Evolutionary conservation across 2,329 filamentous ascomycete species (phyloP).

Genomic region (Aspergillus bombycis): DNA sequence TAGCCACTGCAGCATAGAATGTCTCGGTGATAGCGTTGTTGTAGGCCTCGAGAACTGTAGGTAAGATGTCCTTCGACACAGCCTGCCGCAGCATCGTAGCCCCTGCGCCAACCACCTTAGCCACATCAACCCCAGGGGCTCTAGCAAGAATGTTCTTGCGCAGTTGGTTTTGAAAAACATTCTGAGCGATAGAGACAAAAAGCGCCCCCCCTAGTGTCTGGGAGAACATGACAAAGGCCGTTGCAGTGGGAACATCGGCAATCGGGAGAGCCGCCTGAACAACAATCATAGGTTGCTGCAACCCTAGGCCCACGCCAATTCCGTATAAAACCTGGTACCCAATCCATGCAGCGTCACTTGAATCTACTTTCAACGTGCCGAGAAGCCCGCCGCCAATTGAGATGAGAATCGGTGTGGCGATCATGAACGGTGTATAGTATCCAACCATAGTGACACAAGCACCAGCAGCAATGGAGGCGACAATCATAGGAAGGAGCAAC

Average conservation of each 20-base stretch:
- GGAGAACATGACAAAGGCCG: constrained; percentile 39
- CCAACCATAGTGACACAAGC: constrained; percentile 35
- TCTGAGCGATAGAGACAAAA: constrained; percentile 36
- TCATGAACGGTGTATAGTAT: constrained; percentile 47
- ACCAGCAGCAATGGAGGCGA: constrained; percentile 37
- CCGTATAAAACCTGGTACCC: constrained; percentile 44
- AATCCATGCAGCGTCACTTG: constrained; percentile 40
- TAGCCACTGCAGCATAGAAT: constrained; percentile 43
- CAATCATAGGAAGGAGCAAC: constrained; percentile 34
- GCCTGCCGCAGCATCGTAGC: constrained; percentile 41
- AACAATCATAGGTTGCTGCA: constrained; percentile 41
- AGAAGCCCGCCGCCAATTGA: constrained; percentile 41
- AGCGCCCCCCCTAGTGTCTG: constrained; percentile 41
- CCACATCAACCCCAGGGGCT: constrained; percentile 31
- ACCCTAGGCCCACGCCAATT: constrained; percentile 39
- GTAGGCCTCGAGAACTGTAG: constrained; percentile 39
- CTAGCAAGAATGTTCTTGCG: constrained; percentile 27
- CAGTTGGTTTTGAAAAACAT: constrained; percentile 43
- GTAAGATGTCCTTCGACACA: constrained; percentile 30
- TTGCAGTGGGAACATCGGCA: constrained; percentile 39
- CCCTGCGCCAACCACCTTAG: constrained; percentile 35
- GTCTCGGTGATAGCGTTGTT: constrained; percentile 42
- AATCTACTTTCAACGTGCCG: constrained; percentile 37
- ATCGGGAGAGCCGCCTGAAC: constrained; percentile 37
- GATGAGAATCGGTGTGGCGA: constrained; percentile 34